These are phyloP conservation scores for Irpex sp. DNA, from an alignment of 1,284 basidiomycete genomes.

Conservation along the genomic window DNA sequence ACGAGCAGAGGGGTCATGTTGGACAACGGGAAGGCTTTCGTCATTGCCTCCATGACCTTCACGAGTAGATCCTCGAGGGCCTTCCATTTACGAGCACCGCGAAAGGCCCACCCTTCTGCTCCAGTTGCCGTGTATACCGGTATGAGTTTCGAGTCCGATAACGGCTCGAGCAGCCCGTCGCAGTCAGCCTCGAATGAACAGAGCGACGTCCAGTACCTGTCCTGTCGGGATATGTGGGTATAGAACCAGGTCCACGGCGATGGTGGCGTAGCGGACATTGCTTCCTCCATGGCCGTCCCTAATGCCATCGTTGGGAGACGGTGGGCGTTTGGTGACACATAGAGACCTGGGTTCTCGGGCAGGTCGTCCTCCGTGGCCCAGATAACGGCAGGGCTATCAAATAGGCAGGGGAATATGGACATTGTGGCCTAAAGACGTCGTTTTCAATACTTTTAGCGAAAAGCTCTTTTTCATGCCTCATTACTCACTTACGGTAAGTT, in stretches of 20 bases:
- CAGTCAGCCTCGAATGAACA: not conserved
- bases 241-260: not conserved
- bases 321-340: slow-evolving; percentile 26
- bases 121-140: not conserved
- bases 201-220: not conserved
- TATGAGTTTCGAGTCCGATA: not conserved
- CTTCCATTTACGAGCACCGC: not conserved
- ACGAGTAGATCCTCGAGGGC: not conserved
- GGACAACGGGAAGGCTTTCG: not conserved
- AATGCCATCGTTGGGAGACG: slow-evolving; percentile 13
- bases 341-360: slow-evolving; percentile 28
- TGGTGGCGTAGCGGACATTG: not conserved
- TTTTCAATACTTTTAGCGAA: no score
- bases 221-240: not conserved
- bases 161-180: not conserved
- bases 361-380: slow-evolving; percentile 22
- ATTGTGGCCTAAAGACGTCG: not conserved
- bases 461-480: no score
- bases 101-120: not conserved
- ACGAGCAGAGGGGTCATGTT: not conserved
- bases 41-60: not conserved
- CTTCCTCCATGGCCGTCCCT: not conserved
- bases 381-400: slow-evolving; percentile 2
- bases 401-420: not conserved
- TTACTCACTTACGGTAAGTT: no score